Base-by-base conservation (phyloP, 164 flowering plant species). In the Umbilicus rupestris region DNA sequence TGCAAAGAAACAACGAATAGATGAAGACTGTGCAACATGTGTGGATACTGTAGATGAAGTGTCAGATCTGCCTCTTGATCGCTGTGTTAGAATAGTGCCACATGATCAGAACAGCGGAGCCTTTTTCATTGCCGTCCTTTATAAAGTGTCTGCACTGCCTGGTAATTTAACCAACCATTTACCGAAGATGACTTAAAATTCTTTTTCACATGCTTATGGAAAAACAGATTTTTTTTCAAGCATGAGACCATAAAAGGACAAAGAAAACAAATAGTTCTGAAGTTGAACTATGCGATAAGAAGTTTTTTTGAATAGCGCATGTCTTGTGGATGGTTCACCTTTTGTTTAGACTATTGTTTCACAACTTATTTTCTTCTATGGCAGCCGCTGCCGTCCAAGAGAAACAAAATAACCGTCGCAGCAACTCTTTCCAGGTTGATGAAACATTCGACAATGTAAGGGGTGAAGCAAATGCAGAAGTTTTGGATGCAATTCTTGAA, bases 71-170 rank as follows among this genome's bases (percentile, higher is more conserved):
- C 99, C 96, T 58, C 74, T 95, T 31, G 96, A 88, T 71, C 88
- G 81, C 22, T 89, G 96, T 74, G 84, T 91, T 83, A 87, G 99
- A 79, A 84, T 95, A 79, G 66, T 88, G 71, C 99, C 99, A 69
- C 97, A 92, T 80, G 99, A 95, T 78, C 97, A 92, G 76, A 92
- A 95, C 63, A 80, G 78, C 64, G 99, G 99, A 71, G 97, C 99
- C 57, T 92, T 95, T 66, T 95, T 95, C 69, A 82, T 95, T 77
- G 97, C 97, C 39, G 96, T 95, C 52, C 78, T 95, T 68, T 83
- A 78, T 52, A 92, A 95, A 78, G 63, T 78, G 68, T 86, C 90
- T 41, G 70, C 85, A 60, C 66, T 81, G 62, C 92, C 93, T 72
- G 94, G 98, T 93, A 76, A 39, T 58, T 12, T 42, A 31, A 49